Evolutionary conservation across 208 protist genomes (phyloP), one percentile per base, ranked within the genome.

Genomic region (Crithidia expoeki): DNA sequence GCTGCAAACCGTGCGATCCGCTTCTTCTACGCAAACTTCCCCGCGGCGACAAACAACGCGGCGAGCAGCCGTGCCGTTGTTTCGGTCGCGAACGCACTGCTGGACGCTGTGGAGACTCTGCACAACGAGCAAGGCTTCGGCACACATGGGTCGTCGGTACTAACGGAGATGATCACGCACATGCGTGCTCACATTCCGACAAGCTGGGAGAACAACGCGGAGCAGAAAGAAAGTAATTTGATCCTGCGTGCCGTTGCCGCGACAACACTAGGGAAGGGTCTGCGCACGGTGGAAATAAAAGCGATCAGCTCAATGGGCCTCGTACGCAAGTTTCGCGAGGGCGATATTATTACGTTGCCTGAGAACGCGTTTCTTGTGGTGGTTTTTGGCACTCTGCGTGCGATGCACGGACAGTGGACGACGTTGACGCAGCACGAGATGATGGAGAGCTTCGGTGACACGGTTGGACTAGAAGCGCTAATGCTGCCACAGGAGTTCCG

Each of bases 1-100:
- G 77, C 79, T 25, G 76, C 72, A 25, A 74, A 82, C 65, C 81
- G 81, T 32, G 76, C 80, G 44, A 91, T 94, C n/a, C 75, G 79
- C 55, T 85, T 91, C 66, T 91, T 94, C 57, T 89, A 94, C 70
- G 74, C 72, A 16, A 79, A 79, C 57, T 91, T 90, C 76, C 88
- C 85, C 1, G 70, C 68, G 55, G 84, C 85, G 30, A 91, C 88
- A 30, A 90, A 88, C 79, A 89, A 80, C 81, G 84, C 90, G 16
- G 74, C 85, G 53, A 89, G 77, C 55, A 83, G 56, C 49, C 89
- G 86, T 46, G 81, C 82, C 19, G 89, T 92, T 16, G 50, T 89
- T 10, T 90, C 79, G 17, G 71, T 84, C 47, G 81, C 82, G 16
- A 79, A 90, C 68, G 44, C 70, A 11, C 74, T 92, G 57, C 71